Evolutionary conservation across 2,329 filamentous ascomycete genomes (phyloP).

Genomic region (Harringtonia aguacate): DNA sequence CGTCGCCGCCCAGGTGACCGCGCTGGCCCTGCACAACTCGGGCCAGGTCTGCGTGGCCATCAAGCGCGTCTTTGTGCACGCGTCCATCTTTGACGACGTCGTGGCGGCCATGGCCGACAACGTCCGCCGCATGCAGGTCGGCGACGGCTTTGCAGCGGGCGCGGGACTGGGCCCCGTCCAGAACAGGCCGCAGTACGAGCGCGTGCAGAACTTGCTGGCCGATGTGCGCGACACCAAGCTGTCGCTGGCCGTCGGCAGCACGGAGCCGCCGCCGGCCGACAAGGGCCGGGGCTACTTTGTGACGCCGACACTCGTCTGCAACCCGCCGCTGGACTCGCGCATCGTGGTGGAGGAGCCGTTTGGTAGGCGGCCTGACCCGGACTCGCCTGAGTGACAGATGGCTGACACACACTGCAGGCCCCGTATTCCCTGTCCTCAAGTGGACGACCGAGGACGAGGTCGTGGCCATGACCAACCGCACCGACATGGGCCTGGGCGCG

Average conservation of each 20-base stretch:
- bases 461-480: not conserved
- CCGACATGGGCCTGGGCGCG: not conserved
- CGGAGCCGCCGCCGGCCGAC: slow-evolving; percentile 35
- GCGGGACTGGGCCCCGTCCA: slow-evolving; percentile 36
- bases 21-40: not conserved
- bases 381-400: no score
- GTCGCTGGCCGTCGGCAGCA: no score
- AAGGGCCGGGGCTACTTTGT: no score
- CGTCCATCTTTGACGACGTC: slow-evolving; percentile 36
- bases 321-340: no score
- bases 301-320: no score
- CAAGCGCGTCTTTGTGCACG: slow-evolving; percentile 42
- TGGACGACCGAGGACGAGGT: slow-evolving; percentile 25
- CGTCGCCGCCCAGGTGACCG: slow-evolving; percentile 18
- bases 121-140: slow-evolving; percentile 25
- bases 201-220: not conserved
- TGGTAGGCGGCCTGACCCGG: not conserved
- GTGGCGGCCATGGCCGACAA: slow-evolving; percentile 32
- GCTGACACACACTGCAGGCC: not conserved
- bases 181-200: slow-evolving; percentile 46
- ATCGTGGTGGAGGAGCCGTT: slow-evolving; percentile 46
- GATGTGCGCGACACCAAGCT: not conserved
- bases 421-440: slow-evolving; percentile 31
- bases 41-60: slow-evolving; percentile 33
- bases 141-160: slow-evolving; percentile 19